phyloP scores from a whole-genome alignment of 352 stramenopile genomes.

The Pythium guiyangense region DNA sequence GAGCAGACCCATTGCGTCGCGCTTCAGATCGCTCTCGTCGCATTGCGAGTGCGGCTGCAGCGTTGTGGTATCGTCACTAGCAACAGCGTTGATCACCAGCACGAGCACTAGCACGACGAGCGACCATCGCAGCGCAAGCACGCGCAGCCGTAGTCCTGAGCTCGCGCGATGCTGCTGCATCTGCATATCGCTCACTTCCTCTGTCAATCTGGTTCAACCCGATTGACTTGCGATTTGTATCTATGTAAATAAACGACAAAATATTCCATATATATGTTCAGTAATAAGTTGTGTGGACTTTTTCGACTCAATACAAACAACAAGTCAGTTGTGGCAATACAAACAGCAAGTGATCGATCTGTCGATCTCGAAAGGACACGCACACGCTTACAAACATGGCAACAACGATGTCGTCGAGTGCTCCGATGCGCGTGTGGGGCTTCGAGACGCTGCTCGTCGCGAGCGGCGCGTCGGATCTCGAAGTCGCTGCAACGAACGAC shows the following conservation, averaged over 20 bases:
- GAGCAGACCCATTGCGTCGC: slow-evolving; percentile 38
- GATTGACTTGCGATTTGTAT: too few species aligned
- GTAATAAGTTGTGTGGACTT: too few species aligned
- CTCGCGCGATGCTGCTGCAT: too few species aligned
- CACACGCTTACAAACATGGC: not conserved
- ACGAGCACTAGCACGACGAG: not conserved
- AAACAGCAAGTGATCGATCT: too few species aligned
- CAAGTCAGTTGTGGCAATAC: too few species aligned
- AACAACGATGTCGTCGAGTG: not conserved
- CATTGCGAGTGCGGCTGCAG: slow-evolving; percentile 16
- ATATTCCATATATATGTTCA: too few species aligned
- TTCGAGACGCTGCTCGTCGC: slow-evolving; percentile 48
- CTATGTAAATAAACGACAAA: too few species aligned
- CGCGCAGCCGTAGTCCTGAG: too few species aligned
- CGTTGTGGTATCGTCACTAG: not conserved
- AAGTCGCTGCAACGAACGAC: slow-evolving; percentile 21
- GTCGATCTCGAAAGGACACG: slow-evolving; percentile 4
- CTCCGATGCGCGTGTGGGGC: slow-evolving; percentile 19
- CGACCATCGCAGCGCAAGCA: too few species aligned
- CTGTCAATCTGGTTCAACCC: too few species aligned
- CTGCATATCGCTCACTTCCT: too few species aligned
- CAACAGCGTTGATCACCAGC: not conserved
- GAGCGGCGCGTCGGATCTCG: slow-evolving; percentile 31
- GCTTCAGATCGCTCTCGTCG: slow-evolving; percentile 44
- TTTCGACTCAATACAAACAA: too few species aligned